Percentiles rank a stretch among this genome's conserved stretches.
These are phyloP conservation scores for Magnolia kwangsiensis DNA, from an alignment of 164 flowering plant genomes.

Conservation along the genomic window DNA sequence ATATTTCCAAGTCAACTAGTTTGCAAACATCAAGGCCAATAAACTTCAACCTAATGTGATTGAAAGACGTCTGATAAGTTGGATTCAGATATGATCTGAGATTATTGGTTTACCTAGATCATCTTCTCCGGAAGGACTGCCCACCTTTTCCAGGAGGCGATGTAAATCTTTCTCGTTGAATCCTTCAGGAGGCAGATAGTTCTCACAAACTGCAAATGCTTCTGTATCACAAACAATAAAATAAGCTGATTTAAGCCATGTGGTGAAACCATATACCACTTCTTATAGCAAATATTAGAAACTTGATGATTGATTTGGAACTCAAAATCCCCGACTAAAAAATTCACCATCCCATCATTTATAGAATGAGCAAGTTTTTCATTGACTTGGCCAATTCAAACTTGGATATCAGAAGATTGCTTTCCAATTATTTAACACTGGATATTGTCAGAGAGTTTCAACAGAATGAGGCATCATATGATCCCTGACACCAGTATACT, in stretches of 20 bases:
- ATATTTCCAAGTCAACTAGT: background rate
- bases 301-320: no score
- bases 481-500: no score
- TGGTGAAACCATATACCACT: background rate
- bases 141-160: slow-evolving; percentile 81
- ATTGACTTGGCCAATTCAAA: no score
- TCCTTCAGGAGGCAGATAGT: slow-evolving; percentile 93
- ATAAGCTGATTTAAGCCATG: background rate
- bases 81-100: background rate
- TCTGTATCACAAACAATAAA: slow-evolving; percentile 39
- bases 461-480: no score
- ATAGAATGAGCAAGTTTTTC: no score
- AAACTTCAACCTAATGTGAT: background rate
- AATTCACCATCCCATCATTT: no score
- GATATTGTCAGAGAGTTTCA: no score
- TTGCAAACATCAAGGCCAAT: background rate
- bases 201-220: slow-evolving; percentile 98
- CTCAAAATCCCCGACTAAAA: no score
- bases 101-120: slow-evolving; percentile 53
- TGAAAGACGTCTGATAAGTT: background rate
- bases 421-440: no score
- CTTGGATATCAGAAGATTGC: no score
- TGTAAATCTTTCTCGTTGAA: slow-evolving; percentile 80
- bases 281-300: background rate
- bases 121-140: slow-evolving; percentile 81